phyloP scores from a whole-genome alignment of 257 asterid genomes.

The Knoxia roxburghii region DNA sequence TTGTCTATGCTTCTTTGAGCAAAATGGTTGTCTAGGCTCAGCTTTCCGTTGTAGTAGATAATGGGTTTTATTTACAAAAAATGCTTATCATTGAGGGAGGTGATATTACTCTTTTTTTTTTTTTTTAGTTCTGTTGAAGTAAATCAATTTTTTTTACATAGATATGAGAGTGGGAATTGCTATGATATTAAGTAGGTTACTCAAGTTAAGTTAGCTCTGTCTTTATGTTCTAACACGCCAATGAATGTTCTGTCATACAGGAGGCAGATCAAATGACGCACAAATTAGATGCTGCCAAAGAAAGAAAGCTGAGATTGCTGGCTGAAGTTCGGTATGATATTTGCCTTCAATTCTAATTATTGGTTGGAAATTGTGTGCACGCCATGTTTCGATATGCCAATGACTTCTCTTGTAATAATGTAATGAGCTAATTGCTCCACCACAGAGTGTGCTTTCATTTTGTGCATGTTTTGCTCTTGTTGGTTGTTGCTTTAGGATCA shows the following conservation, averaged over 20 bases:
- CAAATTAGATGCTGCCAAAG: constrained; percentile 44
- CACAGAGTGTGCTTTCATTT: neutral
- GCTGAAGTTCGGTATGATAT: constrained; percentile 82
- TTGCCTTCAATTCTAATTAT: neutral
- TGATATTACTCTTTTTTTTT: too few relatives aligned
- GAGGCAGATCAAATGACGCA: constrained; percentile 45
- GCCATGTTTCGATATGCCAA: neutral
- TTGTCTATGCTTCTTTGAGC: neutral
- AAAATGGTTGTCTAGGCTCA: too few relatives aligned
- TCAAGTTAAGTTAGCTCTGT: too few relatives aligned
- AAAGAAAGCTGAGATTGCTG: constrained; percentile 46
- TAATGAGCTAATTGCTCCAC: too few relatives aligned
- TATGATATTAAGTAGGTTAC: too few relatives aligned
- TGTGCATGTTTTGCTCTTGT: neutral
- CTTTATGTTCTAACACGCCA: neutral
- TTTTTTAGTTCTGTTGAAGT: too few relatives aligned
- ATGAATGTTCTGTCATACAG: constrained; percentile 29
- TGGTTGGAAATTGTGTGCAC: neutral
- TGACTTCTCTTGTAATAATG: too few relatives aligned
- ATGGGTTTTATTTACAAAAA: too few relatives aligned
- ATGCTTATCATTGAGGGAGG: too few relatives aligned
- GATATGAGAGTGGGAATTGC: neutral
- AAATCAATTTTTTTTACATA: neutral
- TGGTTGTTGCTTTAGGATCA: neutral
- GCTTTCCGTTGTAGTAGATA: too few relatives aligned